Conservation (phyloP, 805 yeast species). For the Wickerhamiella dianesei region DNA sequence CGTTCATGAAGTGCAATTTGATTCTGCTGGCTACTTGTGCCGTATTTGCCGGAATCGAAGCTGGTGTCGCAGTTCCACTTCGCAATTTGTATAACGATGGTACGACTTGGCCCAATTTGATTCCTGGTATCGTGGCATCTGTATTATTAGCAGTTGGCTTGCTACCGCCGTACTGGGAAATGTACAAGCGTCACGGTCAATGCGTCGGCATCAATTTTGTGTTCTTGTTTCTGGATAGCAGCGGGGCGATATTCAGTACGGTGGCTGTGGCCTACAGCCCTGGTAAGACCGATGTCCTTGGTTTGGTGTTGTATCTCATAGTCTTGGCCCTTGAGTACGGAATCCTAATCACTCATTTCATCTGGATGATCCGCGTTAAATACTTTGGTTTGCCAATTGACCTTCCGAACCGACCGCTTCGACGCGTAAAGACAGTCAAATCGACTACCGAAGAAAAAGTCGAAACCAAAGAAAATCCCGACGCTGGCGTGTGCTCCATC, state of each 20-base stretch:
- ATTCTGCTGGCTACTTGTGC: constrained; percentile 30
- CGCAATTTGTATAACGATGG: constrained; percentile 40
- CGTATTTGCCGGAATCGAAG: constrained; percentile 45
- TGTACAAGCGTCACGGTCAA: constrained; percentile 63
- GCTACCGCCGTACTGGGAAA: constrained; percentile 78
- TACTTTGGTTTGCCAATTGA: constrained; percentile 10
- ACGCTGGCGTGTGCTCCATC: neutral
- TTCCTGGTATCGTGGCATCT: constrained; percentile 72
- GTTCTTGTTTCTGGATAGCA: constrained; percentile 59
- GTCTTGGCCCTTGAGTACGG: constrained; percentile 70
- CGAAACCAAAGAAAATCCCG: neutral
- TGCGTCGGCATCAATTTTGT: constrained; percentile 83
- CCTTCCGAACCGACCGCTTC: neutral
- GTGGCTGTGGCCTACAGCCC: constrained; percentile 39
- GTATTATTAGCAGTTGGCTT: constrained; percentile 63
- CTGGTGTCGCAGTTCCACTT: constrained; percentile 60
- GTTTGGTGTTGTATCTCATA: constrained; percentile 58
- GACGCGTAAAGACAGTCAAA: neutral
- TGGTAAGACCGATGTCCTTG: constrained; percentile 63
- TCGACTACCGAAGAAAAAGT: neutral
- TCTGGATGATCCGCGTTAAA: constrained; percentile 42
- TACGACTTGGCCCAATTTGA: constrained; percentile 58
- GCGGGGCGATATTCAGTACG: constrained; percentile 73
- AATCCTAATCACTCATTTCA: constrained; percentile 50
- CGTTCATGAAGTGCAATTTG: constrained; percentile 24